Conservation (phyloP, 2,329 filamentous ascomycete species). For the Aspergillus phoenicis region DNA sequence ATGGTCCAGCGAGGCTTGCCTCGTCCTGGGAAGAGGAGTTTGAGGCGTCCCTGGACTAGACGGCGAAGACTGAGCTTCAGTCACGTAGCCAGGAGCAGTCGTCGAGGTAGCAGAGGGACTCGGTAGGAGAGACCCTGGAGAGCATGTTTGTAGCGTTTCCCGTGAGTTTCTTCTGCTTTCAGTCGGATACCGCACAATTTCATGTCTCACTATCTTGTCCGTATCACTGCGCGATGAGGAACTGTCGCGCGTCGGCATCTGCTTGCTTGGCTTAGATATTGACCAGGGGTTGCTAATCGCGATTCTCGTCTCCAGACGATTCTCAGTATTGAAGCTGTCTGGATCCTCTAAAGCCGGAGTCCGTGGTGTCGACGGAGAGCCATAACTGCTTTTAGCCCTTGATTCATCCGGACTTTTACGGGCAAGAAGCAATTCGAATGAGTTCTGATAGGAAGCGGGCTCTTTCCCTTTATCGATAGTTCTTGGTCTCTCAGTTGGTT, state of each 20-base stretch:
- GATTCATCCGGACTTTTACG: conserved; percentile 17
- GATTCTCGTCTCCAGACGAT: neutral
- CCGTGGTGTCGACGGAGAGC: neutral
- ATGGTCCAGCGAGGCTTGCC: conserved; percentile 20
- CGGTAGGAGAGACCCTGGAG: conserved; percentile 13
- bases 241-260: conserved; percentile 7
- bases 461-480: conserved; percentile 7
- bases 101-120: conserved; percentile 22
- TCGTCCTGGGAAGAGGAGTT: neutral
- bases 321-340: neutral
- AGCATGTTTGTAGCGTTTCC: neutral
- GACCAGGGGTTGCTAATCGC: conserved; percentile 39
- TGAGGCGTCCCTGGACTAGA: neutral
- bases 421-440: conserved; percentile 27
- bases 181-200: neutral
- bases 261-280: conserved; percentile 36
- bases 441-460: conserved; percentile 3
- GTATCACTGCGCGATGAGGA: neutral
- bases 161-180: neutral
- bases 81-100: conserved; percentile 10
- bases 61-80: conserved; percentile 12
- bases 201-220: neutral
- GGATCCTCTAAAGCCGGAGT: neutral
- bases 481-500: neutral
- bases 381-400: neutral